Evolutionary conservation across 345 rosid genomes (phyloP).

Genomic region (Salix udensis): DNA sequence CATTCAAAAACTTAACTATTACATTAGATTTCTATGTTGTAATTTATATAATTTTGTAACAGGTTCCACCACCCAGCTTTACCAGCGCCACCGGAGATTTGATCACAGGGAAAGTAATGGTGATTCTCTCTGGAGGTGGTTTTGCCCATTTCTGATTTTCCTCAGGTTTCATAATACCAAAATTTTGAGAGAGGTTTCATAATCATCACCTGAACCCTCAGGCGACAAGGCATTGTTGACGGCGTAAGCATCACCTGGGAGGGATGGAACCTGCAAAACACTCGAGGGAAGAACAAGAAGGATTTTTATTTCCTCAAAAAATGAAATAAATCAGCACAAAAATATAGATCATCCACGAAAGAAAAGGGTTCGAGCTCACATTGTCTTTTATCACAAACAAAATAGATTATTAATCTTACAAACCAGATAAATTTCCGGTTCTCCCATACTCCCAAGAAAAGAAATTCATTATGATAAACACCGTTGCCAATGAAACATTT

Average conservation of each 20-base stretch:
- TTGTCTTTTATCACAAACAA: background rate
- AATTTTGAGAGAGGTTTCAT: background rate
- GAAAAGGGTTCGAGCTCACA: background rate
- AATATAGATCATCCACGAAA: background rate
- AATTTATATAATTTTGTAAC: too few species aligned
- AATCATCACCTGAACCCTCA: background rate
- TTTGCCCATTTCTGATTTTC: background rate
- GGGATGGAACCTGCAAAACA: background rate
- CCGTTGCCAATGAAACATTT: background rate
- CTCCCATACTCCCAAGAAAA: background rate
- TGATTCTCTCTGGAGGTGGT: background rate
- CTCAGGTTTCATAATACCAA: background rate
- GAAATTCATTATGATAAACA: background rate
- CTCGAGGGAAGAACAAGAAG: too few species aligned
- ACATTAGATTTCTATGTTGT: too few species aligned
- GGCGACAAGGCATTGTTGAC: background rate
- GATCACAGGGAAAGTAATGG: background rate
- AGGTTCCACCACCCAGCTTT: background rate
- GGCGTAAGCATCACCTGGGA: background rate
- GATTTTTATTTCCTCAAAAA: background rate
- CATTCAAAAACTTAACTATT: too few species aligned
- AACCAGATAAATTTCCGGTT: background rate
- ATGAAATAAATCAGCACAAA: background rate
- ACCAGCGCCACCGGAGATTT: background rate
- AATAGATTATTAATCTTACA: background rate